These are phyloP conservation scores for Trametopsis cervina DNA, from an alignment of 768 basidiomycete species.

Conservation along the genomic window DNA sequence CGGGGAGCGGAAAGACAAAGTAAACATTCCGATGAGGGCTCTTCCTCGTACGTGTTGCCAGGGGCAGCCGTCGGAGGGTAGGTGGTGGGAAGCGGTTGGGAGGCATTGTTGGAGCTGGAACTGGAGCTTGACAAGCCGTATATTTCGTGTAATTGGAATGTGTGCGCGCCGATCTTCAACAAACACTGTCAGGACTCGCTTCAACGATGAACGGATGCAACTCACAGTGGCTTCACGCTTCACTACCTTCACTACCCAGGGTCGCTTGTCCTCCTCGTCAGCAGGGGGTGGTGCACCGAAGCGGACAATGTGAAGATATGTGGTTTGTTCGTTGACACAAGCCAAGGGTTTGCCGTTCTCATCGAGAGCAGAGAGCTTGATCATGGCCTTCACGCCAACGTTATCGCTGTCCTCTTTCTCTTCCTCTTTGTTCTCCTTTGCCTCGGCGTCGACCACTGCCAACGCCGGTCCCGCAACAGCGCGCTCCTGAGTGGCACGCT, in stretches of 20 bases:
- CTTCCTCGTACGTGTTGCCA: constrained; percentile 42
- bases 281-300: constrained; percentile 40
- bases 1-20: constrained; percentile 83
- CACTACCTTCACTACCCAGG: constrained; percentile 91
- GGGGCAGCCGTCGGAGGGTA: constrained; percentile 36
- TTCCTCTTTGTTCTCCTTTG: constrained; percentile 24
- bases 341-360: constrained; percentile 61
- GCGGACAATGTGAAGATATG: constrained; percentile 80
- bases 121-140: constrained; percentile 63
- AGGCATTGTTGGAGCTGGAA: constrained; percentile 30
- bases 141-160: constrained; percentile 94
- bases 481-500: constrained; percentile 37
- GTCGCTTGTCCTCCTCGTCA: constrained; percentile 43
- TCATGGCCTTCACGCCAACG: constrained; percentile 71
- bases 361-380: constrained; percentile 77
- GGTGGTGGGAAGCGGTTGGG: constrained; percentile 30
- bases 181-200: constrained; percentile 1
- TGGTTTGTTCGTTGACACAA: constrained; percentile 78
- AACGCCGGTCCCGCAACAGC: constrained; percentile 71
- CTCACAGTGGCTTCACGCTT: constrained; percentile 82
- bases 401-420: constrained; percentile 40
- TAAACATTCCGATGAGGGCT: constrained; percentile 83
- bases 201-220: constrained; percentile 8
- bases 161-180: constrained; percentile 78
- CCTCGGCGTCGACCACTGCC: constrained; percentile 68